Percentiles rank a stretch among this genome's conserved stretches.
phyloP scores from a whole-genome alignment of 192 early-diverging fungal species.

The Rhizophagus prolifer region DNA sequence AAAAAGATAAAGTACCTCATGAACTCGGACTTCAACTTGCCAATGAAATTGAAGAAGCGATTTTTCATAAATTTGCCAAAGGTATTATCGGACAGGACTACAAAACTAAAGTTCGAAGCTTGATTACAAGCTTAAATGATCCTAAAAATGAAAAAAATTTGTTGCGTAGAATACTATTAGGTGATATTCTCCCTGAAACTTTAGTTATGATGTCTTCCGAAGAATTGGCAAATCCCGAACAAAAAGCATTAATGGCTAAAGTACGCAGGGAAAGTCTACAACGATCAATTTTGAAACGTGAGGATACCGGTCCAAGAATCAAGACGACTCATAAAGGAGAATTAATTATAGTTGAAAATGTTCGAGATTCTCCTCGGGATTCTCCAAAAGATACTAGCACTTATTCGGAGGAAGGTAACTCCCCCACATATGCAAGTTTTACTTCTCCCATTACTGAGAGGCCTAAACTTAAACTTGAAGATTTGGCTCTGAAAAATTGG shows the following conservation, averaged over 20 bases:
- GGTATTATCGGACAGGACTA: constrained; percentile 58
- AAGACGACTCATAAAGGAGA: constrained; percentile 66
- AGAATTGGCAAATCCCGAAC: constrained; percentile 86
- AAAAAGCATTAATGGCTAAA: constrained; percentile 57
- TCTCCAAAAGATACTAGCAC: background rate
- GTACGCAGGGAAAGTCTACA: constrained; percentile 55
- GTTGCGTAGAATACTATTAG: constrained; percentile 60
- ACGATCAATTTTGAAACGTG: constrained; percentile 53
- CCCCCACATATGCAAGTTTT: constrained; percentile 19
- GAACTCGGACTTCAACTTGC: constrained; percentile 43
- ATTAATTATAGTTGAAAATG: constrained; percentile 42
- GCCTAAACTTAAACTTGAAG: constrained; percentile 15
- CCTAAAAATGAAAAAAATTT: constrained; percentile 74
- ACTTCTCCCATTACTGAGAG: background rate
- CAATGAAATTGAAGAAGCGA: constrained; percentile 46
- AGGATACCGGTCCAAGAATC: constrained; percentile 53
- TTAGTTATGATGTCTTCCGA: constrained; percentile 80
- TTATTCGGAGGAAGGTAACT: background rate
- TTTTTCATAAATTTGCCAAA: constrained; percentile 46
- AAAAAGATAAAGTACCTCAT: constrained; percentile 8
- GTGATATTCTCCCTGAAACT: constrained; percentile 57
- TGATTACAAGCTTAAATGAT: constrained; percentile 78
- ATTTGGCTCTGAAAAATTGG: background rate
- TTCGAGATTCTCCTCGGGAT: constrained; percentile 10
- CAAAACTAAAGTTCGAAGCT: constrained; percentile 75